Percentiles rank a stretch among this genome's conserved stretches.
These are phyloP conservation scores for Coniosporium tulheliwenetii DNA, from an alignment of 2,329 filamentous ascomycete species.

Conservation along the genomic window DNA sequence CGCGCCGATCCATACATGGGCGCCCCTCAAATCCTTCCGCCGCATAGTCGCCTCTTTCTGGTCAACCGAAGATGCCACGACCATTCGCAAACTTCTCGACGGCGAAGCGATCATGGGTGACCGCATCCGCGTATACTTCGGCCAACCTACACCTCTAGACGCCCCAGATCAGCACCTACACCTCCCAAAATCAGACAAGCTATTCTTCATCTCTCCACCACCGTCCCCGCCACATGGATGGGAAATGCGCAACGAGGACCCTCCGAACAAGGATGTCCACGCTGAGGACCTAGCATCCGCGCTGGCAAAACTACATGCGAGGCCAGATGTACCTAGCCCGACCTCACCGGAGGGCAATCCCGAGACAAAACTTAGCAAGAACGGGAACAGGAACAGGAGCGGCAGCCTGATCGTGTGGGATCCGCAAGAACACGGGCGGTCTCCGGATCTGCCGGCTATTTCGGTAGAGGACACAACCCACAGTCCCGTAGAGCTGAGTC, in stretches of 20 bases:
- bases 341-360: neutral
- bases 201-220: slow-evolving; percentile 52
- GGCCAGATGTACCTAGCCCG: slow-evolving; percentile 11
- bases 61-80: slow-evolving; percentile 51
- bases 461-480: slow-evolving; percentile 45
- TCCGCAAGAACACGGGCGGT: slow-evolving; percentile 45
- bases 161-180: slow-evolving; percentile 29
- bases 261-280: slow-evolving; percentile 50
- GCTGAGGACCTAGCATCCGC: slow-evolving; percentile 44
- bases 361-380: neutral
- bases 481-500: slow-evolving; percentile 29
- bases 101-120: slow-evolving; percentile 58
- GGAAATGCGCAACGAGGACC: slow-evolving; percentile 46
- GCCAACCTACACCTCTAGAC: slow-evolving; percentile 32
- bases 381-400: slow-evolving; percentile 16
- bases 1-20: slow-evolving; percentile 62
- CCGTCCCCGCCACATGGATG: slow-evolving; percentile 49
- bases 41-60: slow-evolving; percentile 70
- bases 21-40: slow-evolving; percentile 67
- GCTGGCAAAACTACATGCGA: slow-evolving; percentile 34
- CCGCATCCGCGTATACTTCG: slow-evolving; percentile 50
- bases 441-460: slow-evolving; percentile 43
- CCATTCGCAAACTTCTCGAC: slow-evolving; percentile 58
- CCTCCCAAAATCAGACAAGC: slow-evolving; percentile 41
- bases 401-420: slow-evolving; percentile 47